Evolutionary conservation across 2,329 filamentous ascomycete species (phyloP).

Genomic region (Xylariaceae sp.): DNA sequence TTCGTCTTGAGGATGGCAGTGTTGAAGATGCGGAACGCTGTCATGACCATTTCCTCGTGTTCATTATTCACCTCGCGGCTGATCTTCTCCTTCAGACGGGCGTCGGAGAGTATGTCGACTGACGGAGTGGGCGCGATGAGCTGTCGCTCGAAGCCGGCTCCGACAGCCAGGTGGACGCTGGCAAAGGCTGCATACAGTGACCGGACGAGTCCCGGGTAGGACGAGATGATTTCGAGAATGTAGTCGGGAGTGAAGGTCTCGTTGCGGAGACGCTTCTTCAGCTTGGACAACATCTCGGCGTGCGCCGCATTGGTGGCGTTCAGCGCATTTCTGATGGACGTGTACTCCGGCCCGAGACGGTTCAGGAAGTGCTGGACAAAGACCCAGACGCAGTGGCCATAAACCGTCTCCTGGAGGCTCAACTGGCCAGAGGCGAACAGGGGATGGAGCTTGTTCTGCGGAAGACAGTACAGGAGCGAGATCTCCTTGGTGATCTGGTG

Average conservation of each 20-base stretch:
- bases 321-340: constrained; percentile 74
- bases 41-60: constrained; percentile 98
- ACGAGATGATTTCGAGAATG: constrained; percentile 93
- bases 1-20: constrained; percentile 92
- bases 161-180: constrained; percentile 65
- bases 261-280: constrained; percentile 90
- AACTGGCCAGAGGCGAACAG: constrained; percentile 82
- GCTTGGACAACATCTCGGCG: constrained; percentile 80
- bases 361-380: constrained; percentile 98
- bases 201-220: constrained; percentile 81
- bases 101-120: constrained; percentile 68
- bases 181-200: constrained; percentile 89
- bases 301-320: constrained; percentile 78
- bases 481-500: constrained; percentile 99
- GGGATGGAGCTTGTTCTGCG: constrained; percentile 90
- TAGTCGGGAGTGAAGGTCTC: constrained; percentile 98
- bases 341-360: constrained; percentile 86
- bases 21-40: constrained; percentile 94
- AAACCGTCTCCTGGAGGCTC: constrained; percentile 93
- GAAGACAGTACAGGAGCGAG: constrained; percentile 93
- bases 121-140: constrained; percentile 50
- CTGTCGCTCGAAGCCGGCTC: constrained; percentile 45
- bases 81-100: constrained; percentile 69
- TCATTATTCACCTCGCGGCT: constrained; percentile 79
- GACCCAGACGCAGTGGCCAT: constrained; percentile 95